Evolutionary conservation across 345 rosid genomes (phyloP).

Genomic region (Eucalyptus erythrocorys): DNA sequence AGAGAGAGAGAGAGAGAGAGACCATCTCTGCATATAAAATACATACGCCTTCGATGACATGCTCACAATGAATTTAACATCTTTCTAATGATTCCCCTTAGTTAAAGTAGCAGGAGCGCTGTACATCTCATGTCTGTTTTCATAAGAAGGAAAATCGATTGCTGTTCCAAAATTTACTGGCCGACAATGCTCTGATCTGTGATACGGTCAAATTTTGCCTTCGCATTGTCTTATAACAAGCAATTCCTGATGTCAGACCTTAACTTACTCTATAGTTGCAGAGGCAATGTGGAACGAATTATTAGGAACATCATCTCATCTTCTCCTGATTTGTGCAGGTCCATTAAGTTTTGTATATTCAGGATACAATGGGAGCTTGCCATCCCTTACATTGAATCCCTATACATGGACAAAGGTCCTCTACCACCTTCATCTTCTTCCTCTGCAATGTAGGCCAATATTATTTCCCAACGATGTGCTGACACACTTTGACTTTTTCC

Average conservation of each 20-base stretch:
- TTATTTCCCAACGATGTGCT: not conserved
- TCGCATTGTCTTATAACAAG: not conserved
- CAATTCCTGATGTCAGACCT: not conserved
- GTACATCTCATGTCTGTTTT: not conserved
- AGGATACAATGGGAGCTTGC: slow-evolving; percentile 1
- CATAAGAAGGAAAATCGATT: not conserved
- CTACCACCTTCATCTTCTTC: not conserved
- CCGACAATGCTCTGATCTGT: not conserved
- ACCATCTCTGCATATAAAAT: not conserved
- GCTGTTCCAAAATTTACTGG: not conserved
- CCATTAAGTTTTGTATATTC: not conserved
- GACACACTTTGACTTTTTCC: not conserved
- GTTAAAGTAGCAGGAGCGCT: not conserved
- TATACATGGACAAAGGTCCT: slow-evolving; percentile 6
- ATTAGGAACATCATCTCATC: not conserved
- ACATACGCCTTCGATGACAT: not conserved
- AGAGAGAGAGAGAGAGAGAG: not conserved
- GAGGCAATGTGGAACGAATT: not conserved
- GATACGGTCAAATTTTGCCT: not conserved
- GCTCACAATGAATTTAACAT: not conserved
- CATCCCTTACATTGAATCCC: not conserved
- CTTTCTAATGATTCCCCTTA: not conserved
- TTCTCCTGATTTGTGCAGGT: not conserved
- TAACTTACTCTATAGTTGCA: not conserved
- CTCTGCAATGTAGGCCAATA: not conserved